Evolutionary conservation across 495 filamentous ascomycete species (phyloP).

Genomic region (Penicillium chermesinum): DNA sequence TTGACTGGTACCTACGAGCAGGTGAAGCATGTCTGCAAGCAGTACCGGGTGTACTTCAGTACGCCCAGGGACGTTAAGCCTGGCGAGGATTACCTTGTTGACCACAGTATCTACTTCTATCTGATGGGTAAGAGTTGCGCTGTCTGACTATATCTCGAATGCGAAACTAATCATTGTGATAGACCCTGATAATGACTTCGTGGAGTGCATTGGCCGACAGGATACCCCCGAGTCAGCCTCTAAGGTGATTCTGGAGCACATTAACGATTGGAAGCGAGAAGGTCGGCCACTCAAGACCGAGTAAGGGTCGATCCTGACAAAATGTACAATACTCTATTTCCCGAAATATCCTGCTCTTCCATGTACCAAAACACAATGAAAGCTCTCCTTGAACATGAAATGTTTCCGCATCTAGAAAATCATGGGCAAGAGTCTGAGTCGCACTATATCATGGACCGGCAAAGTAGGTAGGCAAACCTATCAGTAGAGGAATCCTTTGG

Average conservation of each 20-base stretch:
- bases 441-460: too few species aligned
- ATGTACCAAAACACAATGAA: background rate
- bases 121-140: slow-evolving; percentile 67
- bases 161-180: slow-evolving; percentile 7
- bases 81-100: slow-evolving; percentile 94
- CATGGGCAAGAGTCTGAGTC: too few species aligned
- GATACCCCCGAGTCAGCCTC: slow-evolving; percentile 84
- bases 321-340: slow-evolving; percentile 30
- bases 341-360: slow-evolving; percentile 30
- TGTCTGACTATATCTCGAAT: background rate
- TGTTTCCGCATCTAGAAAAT: too few species aligned
- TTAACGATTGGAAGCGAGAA: slow-evolving; percentile 79
- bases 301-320: slow-evolving; percentile 16
- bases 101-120: slow-evolving; percentile 99
- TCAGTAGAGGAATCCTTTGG: too few species aligned
- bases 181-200: slow-evolving; percentile 97
- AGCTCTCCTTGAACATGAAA: too few species aligned
- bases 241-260: slow-evolving; percentile 77
- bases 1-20: slow-evolving; percentile 91
- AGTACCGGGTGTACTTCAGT: slow-evolving; percentile 94
- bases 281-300: slow-evolving; percentile 40
- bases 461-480: too few species aligned
- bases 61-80: slow-evolving; percentile 82
- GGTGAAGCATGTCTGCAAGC: slow-evolving; percentile 86
- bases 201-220: slow-evolving; percentile 92